Evolutionary conservation across 2,329 filamentous ascomycete genomes (phyloP).

Genomic region (Penicillium brevicompactum): DNA sequence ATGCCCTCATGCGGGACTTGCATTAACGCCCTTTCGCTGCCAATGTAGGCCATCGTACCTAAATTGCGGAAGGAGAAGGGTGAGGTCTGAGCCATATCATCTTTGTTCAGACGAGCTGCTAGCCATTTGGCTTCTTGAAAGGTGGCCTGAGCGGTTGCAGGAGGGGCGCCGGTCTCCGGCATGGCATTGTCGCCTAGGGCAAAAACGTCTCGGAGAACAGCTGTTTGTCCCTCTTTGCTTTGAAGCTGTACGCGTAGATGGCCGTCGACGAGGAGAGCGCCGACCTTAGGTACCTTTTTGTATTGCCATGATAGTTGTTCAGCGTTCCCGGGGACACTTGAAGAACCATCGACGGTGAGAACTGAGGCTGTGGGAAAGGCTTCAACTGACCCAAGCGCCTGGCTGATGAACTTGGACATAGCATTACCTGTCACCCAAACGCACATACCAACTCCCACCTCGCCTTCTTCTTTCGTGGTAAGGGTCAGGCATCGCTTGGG

Average conservation of each 20-base stretch:
- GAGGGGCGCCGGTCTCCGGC: slow-evolving; percentile 53
- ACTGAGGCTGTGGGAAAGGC: slow-evolving; percentile 39
- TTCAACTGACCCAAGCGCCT: slow-evolving; percentile 33
- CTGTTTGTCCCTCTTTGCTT: slow-evolving; percentile 36
- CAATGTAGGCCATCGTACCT: slow-evolving; percentile 63
- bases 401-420: slow-evolving; percentile 36
- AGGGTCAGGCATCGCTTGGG: slow-evolving; percentile 53
- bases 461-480: slow-evolving; percentile 59
- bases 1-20: slow-evolving; percentile 46
- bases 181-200: slow-evolving; percentile 61
- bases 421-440: slow-evolving; percentile 56
- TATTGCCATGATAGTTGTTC: slow-evolving; percentile 48
- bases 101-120: slow-evolving; percentile 55
- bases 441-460: slow-evolving; percentile 61
- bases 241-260: slow-evolving; percentile 59
- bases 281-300: slow-evolving; percentile 50
- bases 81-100: slow-evolving; percentile 35
- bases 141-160: slow-evolving; percentile 62
- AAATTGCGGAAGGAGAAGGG: slow-evolving; percentile 60
- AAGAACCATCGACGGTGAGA: slow-evolving; percentile 23
- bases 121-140: slow-evolving; percentile 63
- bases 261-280: slow-evolving; percentile 57
- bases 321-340: slow-evolving; percentile 2
- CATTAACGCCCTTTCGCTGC: slow-evolving; percentile 59
- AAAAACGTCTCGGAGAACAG: slow-evolving; percentile 56